phyloP scores from a whole-genome alignment of 495 filamentous ascomycete species.

The Penicillium chermesinum region DNA sequence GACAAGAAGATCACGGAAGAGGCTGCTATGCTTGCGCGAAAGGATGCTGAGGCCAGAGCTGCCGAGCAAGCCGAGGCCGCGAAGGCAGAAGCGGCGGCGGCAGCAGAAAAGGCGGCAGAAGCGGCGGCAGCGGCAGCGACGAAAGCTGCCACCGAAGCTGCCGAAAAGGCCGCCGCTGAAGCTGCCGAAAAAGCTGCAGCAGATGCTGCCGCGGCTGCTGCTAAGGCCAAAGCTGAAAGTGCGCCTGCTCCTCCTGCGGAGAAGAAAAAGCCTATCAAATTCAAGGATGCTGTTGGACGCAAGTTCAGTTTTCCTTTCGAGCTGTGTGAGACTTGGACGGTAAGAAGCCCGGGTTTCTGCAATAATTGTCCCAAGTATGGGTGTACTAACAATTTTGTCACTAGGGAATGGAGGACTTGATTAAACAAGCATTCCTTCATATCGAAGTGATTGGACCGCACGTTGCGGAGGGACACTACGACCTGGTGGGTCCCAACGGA shows the following conservation, averaged over 20 bases:
- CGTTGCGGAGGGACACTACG: constrained; percentile 80
- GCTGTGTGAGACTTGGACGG: constrained; percentile 74
- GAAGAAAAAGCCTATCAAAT: constrained; percentile 65
- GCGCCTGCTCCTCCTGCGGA: constrained; percentile 30
- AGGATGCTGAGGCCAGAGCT: constrained; percentile 23
- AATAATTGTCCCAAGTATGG: not conserved
- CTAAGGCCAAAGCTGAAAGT: constrained; percentile 13
- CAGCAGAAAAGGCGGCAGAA: constrained; percentile 17
- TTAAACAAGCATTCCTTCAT: constrained; percentile 81
- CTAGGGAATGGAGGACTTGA: constrained; percentile 80
- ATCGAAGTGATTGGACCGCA: constrained; percentile 78
- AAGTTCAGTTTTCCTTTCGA: constrained; percentile 85
- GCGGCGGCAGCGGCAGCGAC: constrained; percentile 12
- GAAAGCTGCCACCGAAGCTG: constrained; percentile 6
- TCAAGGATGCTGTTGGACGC: constrained; percentile 80
- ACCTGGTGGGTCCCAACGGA: constrained; percentile 74
- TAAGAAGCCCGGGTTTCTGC: constrained; percentile 38
- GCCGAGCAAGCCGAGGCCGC: constrained; percentile 23
- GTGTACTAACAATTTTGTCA: not conserved
- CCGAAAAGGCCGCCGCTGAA: constrained; percentile 17
- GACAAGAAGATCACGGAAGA: constrained; percentile 37
- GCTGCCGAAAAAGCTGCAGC: constrained; percentile 20
- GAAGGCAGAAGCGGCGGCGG: constrained; percentile 25
- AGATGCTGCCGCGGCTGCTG: constrained; percentile 10
- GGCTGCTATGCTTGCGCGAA: constrained; percentile 41